Conservation (phyloP, 352 stramenopile species). For the Pythium vanterpoolii region DNA sequence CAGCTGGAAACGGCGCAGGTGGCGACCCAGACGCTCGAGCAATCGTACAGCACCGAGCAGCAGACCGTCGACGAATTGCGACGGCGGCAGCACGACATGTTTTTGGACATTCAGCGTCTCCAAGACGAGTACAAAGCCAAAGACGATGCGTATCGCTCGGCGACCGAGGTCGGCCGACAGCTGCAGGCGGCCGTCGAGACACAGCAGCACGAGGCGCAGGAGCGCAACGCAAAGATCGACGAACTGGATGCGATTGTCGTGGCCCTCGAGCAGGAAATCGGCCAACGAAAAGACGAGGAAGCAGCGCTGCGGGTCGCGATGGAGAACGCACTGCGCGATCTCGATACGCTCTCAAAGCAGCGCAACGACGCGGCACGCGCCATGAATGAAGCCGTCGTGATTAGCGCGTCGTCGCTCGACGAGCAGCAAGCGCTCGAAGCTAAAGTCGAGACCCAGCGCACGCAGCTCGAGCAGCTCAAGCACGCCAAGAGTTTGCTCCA, state of each 20-base stretch:
- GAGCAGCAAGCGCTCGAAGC: slow-evolving; percentile 67
- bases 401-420: slow-evolving; percentile 75
- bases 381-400: slow-evolving; percentile 84
- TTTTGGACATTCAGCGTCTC: slow-evolving; percentile 33
- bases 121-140: slow-evolving; percentile 27
- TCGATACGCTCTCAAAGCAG: slow-evolving; percentile 60
- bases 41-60: slow-evolving; percentile 33
- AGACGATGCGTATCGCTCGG: slow-evolving; percentile 52
- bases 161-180: slow-evolving; percentile 46
- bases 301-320: slow-evolving; percentile 51
- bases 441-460: slow-evolving; percentile 55
- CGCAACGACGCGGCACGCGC: slow-evolving; percentile 74
- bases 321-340: slow-evolving; percentile 60
- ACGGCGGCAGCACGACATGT: slow-evolving; percentile 32
- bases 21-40: slow-evolving; percentile 28
- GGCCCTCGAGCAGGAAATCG: slow-evolving; percentile 39
- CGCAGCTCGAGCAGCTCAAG: slow-evolving; percentile 77
- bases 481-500: slow-evolving; percentile 72
- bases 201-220: slow-evolving; percentile 27
- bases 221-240: slow-evolving; percentile 23
- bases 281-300: slow-evolving; percentile 48
- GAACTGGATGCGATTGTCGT: slow-evolving; percentile 28
- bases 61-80: slow-evolving; percentile 30
- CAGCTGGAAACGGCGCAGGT: slow-evolving; percentile 31
- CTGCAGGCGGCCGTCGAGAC: slow-evolving; percentile 43